Conservation (phyloP, 768 basidiomycete species). For the Auriscalpium orientale region DNA sequence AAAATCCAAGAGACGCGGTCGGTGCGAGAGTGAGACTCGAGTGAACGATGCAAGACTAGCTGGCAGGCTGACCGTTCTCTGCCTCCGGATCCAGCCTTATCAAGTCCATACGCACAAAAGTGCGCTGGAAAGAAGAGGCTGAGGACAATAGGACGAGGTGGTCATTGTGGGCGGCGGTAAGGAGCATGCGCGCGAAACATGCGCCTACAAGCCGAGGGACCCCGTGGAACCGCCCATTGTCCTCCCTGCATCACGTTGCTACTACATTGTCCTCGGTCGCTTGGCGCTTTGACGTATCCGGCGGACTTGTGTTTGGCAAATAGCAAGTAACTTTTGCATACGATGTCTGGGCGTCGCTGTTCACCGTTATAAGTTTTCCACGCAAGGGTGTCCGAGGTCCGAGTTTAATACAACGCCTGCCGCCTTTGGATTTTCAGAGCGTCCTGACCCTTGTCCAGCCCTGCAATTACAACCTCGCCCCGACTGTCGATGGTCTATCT, state of each 20-base stretch:
- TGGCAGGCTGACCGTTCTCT: background rate
- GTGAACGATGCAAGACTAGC: background rate
- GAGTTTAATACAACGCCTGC: background rate
- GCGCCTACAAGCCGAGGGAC: background rate
- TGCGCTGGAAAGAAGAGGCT: background rate
- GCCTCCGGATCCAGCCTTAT: background rate
- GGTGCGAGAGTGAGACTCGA: background rate
- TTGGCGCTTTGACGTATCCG: background rate
- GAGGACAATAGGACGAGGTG: background rate
- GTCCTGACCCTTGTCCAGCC: no score
- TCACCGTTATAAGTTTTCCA: background rate
- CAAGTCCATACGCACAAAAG: background rate
- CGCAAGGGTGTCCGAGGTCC: background rate
- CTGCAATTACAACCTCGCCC: no score
- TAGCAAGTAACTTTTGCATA: background rate
- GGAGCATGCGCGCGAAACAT: background rate
- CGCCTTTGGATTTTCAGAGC: background rate
- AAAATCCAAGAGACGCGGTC: no score
- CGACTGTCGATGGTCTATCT: no score
- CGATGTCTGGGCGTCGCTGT: background rate
- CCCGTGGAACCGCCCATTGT: background rate
- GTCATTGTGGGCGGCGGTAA: background rate
- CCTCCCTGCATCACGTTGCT: background rate
- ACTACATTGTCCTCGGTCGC: background rate
- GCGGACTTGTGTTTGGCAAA: background rate